phyloP scores from a whole-genome alignment of 1,284 basidiomycete species.

The Ceratobasidium sp. region DNA sequence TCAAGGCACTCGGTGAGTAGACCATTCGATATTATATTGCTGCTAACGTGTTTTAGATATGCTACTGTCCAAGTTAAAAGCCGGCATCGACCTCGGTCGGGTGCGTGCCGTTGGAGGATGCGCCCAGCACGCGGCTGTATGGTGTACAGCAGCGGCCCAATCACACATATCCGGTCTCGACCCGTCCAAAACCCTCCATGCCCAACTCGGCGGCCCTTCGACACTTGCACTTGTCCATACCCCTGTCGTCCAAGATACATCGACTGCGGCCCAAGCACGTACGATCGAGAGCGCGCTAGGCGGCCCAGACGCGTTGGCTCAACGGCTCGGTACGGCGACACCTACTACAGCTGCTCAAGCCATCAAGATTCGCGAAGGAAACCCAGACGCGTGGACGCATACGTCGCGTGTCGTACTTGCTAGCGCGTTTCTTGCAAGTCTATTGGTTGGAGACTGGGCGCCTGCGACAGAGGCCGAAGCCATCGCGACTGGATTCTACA shows the following conservation, averaged over 20 bases:
- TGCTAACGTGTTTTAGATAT: constrained; percentile 56
- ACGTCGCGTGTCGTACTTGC: constrained; percentile 69
- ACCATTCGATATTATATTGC: constrained; percentile 45
- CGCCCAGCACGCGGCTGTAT: constrained; percentile 78
- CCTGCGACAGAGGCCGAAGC: constrained; percentile 77
- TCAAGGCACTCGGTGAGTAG: constrained; percentile 75
- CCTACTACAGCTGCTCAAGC: constrained; percentile 65
- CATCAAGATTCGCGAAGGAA: constrained; percentile 70
- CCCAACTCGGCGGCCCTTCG: constrained; percentile 60
- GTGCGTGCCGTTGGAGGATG: constrained; percentile 75
- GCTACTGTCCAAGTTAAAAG: constrained; percentile 72
- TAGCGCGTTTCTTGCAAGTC: constrained; percentile 71
- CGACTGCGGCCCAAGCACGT: constrained; percentile 74
- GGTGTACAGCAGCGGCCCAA: constrained; percentile 75
- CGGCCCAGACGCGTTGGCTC: constrained; percentile 74
- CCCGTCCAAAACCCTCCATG: constrained; percentile 65
- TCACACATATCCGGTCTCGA: constrained; percentile 68
- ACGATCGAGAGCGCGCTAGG: constrained; percentile 74
- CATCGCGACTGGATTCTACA: constrained; percentile 76
- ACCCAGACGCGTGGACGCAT: constrained; percentile 78
- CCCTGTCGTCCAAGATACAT: constrained; percentile 76
- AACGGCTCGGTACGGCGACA: constrained; percentile 64
- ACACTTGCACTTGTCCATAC: constrained; percentile 76
- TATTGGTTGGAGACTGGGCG: constrained; percentile 73
- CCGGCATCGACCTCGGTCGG: constrained; percentile 67